phyloP scores from a whole-genome alignment of 345 rosid species.

The Syzygium jambos region DNA sequence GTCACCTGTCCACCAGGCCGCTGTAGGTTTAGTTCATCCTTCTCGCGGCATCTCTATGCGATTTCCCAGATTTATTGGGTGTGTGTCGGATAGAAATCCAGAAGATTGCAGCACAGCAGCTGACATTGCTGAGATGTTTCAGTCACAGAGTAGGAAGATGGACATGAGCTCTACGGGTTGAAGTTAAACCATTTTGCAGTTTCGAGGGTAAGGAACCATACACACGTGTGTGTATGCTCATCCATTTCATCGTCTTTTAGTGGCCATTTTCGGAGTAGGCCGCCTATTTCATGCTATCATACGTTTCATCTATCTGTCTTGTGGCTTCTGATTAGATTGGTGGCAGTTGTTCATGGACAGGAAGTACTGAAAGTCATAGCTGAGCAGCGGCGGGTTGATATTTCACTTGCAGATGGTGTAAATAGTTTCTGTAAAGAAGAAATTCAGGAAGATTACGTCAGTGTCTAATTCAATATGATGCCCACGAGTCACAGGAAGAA shows the following conservation, averaged over 20 bases:
- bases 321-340: not conserved
- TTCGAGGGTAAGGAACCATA: not conserved
- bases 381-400: not conserved
- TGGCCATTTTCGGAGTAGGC: not conserved
- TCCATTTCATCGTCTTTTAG: not conserved
- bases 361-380: not conserved
- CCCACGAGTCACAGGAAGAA: not conserved
- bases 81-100: conserved; percentile 35
- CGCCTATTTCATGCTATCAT: not conserved
- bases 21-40: conserved; percentile 71
- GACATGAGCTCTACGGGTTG: conserved; percentile 3
- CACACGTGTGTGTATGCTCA: not conserved
- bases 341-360: not conserved
- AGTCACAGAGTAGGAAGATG: conserved; percentile 67
- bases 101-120: conserved; percentile 76
- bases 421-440: not conserved
- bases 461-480: not conserved
- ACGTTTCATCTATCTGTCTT: not conserved
- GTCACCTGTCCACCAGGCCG: conserved; percentile 79
- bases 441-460: not conserved
- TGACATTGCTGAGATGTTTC: conserved; percentile 69
- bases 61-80: conserved; percentile 59
- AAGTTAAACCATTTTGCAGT: not conserved
- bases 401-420: not conserved
- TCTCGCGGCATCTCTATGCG: conserved; percentile 79